These are phyloP conservation scores for Floccularia luteovirens DNA, from an alignment of 768 basidiomycete genomes.

Conservation along the genomic window DNA sequence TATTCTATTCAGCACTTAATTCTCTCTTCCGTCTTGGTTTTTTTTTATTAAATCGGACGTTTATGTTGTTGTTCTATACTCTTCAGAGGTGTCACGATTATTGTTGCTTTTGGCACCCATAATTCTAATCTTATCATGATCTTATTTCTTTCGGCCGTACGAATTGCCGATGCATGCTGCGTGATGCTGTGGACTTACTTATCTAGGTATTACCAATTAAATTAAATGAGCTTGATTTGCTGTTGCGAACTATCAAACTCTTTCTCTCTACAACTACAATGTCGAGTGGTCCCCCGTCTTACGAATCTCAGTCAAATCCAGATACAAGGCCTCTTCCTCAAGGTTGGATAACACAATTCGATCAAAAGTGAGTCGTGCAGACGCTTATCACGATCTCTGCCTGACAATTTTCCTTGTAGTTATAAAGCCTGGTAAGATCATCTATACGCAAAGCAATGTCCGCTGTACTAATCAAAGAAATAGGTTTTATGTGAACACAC, in stretches of 20 bases:
- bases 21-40: no score
- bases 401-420: constrained; percentile 10
- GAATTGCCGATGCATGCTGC: constrained; percentile 9
- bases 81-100: constrained; percentile 10
- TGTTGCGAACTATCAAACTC: constrained; percentile 6
- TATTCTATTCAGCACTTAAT: no score
- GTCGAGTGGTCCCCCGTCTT: constrained; percentile 37
- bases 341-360: constrained; percentile 66
- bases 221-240: background rate
- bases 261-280: constrained; percentile 8
- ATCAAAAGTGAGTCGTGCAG: constrained; percentile 46
- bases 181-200: constrained; percentile 18
- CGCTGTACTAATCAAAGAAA: background rate
- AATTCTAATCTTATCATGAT: constrained; percentile 11
- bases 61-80: constrained; percentile 15
- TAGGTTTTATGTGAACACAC: constrained; percentile 78
- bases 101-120: constrained; percentile 12
- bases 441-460: background rate
- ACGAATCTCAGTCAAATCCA: constrained; percentile 28
- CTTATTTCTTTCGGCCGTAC: background rate
- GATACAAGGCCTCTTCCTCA: constrained; percentile 55
- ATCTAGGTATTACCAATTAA: background rate
- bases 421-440: constrained; percentile 56
- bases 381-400: constrained; percentile 15
- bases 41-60: no score